phyloP scores from a whole-genome alignment of 768 basidiomycete genomes.

The Lactifluus pinguis region DNA sequence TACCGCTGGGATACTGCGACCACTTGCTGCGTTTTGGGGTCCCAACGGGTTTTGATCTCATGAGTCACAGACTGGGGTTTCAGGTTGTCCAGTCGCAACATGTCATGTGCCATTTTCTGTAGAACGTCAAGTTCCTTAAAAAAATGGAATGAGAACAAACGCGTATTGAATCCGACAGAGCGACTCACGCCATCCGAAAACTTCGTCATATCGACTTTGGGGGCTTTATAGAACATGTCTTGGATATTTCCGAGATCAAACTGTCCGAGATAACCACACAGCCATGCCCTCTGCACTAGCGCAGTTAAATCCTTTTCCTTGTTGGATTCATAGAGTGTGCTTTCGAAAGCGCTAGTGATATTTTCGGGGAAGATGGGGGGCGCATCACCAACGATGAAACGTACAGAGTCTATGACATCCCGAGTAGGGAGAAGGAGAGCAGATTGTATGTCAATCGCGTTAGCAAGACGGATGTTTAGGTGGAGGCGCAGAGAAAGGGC shows the following conservation, averaged over 20 bases:
- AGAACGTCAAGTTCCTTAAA: constrained; percentile 6
- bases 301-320: constrained; percentile 10
- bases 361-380: constrained; percentile 19
- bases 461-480: constrained; percentile 34
- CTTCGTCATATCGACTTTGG: constrained; percentile 37
- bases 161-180: not conserved
- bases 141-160: not conserved
- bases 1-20: constrained; percentile 9
- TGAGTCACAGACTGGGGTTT: constrained; percentile 6
- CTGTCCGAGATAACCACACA: constrained; percentile 30
- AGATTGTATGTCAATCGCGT: constrained; percentile 53
- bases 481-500: constrained; percentile 40
- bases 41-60: constrained; percentile 8
- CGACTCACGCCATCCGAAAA: constrained; percentile 28
- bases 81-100: not conserved
- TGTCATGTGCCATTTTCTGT: constrained; percentile 10
- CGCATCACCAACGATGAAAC: constrained; percentile 22
- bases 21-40: constrained; percentile 9
- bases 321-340: constrained; percentile 10
- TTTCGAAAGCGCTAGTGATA: constrained; percentile 20
- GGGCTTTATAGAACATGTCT: constrained; percentile 34
- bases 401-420: constrained; percentile 35
- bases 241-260: constrained; percentile 29
- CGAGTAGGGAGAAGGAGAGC: constrained; percentile 32
- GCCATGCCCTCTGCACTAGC: constrained; percentile 25